Percentiles rank a stretch among this genome's conserved stretches.
Conservation (phyloP, 352 stramenopile genomes). For the Phytopythium chamaehyphon region DNA sequence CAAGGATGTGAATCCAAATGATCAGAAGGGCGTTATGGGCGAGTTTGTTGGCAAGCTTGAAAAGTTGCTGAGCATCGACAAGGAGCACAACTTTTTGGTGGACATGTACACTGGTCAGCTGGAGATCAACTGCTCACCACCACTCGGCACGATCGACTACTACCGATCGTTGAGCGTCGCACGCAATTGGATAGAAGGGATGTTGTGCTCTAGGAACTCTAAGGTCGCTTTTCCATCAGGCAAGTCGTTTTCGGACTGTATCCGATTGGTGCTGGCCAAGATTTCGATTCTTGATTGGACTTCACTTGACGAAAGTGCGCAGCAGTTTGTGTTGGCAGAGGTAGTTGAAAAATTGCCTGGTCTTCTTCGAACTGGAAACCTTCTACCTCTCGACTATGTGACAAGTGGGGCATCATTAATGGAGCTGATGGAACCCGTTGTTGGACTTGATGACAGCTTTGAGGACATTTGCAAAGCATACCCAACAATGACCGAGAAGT, state of each 20-base stretch:
- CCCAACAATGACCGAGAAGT: too few species aligned
- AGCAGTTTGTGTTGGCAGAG: constrained; percentile 51
- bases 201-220: constrained; percentile 9
- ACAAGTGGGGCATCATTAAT: constrained; percentile 9
- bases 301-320: constrained; percentile 53
- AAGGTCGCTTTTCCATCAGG: constrained; percentile 35
- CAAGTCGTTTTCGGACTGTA: constrained; percentile 63
- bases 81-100: constrained; percentile 54
- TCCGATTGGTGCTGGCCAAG: constrained; percentile 69
- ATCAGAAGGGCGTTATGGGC: constrained; percentile 32
- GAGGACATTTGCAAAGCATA: too few species aligned
- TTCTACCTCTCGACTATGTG: constrained; percentile 23
- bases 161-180: constrained; percentile 56
- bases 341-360: constrained; percentile 36
- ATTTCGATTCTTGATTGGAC: constrained; percentile 83
- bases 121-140: constrained; percentile 63
- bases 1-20: constrained; percentile 70
- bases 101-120: constrained; percentile 60
- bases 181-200: constrained; percentile 15
- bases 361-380: constrained; percentile 39
- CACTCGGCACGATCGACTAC: constrained; percentile 53
- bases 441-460: too few species aligned
- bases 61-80: constrained; percentile 31
- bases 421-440: constrained; percentile 30
- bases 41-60: constrained; percentile 54